phyloP scores from a whole-genome alignment of 306 rosid species.

The Trifolium repens region DNA sequence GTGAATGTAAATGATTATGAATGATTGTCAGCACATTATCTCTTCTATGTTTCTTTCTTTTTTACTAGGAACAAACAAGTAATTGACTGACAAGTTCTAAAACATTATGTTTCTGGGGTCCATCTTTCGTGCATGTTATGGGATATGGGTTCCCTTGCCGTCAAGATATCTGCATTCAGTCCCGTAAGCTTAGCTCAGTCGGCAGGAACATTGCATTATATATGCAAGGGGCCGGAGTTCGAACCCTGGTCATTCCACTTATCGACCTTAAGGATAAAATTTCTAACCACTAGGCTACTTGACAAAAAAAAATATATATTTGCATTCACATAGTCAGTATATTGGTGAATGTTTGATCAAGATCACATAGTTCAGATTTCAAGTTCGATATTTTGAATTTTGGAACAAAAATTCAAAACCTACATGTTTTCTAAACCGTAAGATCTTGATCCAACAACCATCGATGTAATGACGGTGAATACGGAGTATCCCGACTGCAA shows the following conservation, averaged over 20 bases:
- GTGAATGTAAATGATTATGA: slow-evolving; percentile 50
- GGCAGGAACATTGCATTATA: too few relatives aligned
- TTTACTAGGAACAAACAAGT: slow-evolving; percentile 14
- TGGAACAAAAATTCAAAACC: too few relatives aligned
- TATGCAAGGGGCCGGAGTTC: too few relatives aligned
- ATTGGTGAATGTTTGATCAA: neutral
- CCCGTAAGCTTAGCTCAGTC: too few relatives aligned
- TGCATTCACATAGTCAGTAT: neutral
- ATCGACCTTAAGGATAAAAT: too few relatives aligned
- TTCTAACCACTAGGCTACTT: too few relatives aligned
- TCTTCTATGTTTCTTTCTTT: neutral
- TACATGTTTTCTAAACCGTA: neutral
- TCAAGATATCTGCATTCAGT: neutral
- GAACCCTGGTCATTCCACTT: too few relatives aligned
- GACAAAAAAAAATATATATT: too few relatives aligned
- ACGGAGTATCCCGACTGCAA: neutral
- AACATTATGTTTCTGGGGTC: slow-evolving; percentile 34
- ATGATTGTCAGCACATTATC: slow-evolving; percentile 38
- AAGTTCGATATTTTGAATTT: neutral
- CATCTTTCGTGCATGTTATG: slow-evolving; percentile 36
- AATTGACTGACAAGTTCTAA: slow-evolving; percentile 18
- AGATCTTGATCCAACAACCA: neutral
- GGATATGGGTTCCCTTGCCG: neutral
- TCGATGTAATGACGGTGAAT: neutral
- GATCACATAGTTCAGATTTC: neutral